phyloP scores from a whole-genome alignment of 2,329 filamentous ascomycete species.

The Aspergillus aculeatinus region DNA sequence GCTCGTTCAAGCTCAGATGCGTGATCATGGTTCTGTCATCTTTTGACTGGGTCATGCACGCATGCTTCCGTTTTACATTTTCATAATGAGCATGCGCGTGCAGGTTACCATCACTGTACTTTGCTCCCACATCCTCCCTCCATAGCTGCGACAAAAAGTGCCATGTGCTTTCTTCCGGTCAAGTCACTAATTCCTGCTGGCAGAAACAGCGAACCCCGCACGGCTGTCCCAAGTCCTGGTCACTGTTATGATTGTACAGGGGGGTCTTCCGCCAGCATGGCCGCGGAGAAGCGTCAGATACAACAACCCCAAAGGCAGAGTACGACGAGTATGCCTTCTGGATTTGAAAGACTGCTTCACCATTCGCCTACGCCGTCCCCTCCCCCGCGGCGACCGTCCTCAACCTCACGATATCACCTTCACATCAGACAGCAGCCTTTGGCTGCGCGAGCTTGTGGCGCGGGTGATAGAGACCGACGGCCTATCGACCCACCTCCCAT shows the following conservation, averaged over 20 bases:
- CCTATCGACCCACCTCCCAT: conserved; percentile 50
- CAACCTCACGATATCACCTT: conserved; percentile 38
- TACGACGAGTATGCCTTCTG: conserved; percentile 34
- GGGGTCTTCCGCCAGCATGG: conserved; percentile 15
- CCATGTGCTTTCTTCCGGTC: background rate
- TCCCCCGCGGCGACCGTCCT: conserved; percentile 23
- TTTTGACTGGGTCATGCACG: background rate
- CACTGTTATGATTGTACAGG: conserved; percentile 29
- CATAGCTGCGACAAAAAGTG: background rate
- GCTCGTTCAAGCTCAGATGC: conserved; percentile 18
- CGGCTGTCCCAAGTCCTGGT: conserved; percentile 29
- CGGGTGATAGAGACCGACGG: conserved; percentile 48
- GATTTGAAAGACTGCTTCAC: conserved; percentile 40
- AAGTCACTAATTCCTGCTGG: conserved; percentile 19
- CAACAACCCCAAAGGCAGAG: conserved; percentile 18
- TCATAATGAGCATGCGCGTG: background rate
- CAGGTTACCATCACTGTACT: background rate
- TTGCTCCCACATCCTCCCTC: background rate
- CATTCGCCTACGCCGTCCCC: conserved; percentile 26
- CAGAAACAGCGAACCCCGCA: conserved; percentile 30
- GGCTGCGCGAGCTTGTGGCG: conserved; percentile 47
- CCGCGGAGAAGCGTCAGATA: conserved; percentile 14
- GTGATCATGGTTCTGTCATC: background rate
- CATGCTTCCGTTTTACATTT: background rate
- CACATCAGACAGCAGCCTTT: conserved; percentile 49